Evolutionary conservation across 306 rosid genomes (phyloP), one percentile per base, ranked within the genome.

Genomic region (Bauhinia variegata): DNA sequence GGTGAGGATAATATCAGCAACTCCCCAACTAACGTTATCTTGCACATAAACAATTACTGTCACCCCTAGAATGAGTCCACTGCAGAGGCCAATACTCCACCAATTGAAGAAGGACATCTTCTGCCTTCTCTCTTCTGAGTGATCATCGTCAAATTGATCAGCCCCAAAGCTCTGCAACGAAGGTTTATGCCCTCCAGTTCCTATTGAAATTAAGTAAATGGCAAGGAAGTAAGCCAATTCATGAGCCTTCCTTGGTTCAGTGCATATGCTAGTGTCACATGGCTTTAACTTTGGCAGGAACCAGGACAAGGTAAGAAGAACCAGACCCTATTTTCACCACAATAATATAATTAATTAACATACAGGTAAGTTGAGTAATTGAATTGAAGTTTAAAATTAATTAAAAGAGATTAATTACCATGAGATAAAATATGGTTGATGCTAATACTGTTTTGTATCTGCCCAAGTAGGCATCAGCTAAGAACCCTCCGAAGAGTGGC

Each of bases 81-180:
- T 71, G 56, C 99, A 93, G 3, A 93, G 87, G 2, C 85, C 88
- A 82, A 78, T 79, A 63, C 61, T 93, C 99, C 99, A 93, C 99
- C 99, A 93, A 17, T 93, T 93, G 85, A 93, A 93, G 74, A 75
- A 93, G 3, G 99, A 88, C 99, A 93, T 88, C 82, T 90, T 93
- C 60, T 90, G 87, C 31, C 54, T 74, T 44, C 95, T 78, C 62
- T 93, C 99, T 47, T 73, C 65, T 0, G 48, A 17, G 66, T 90
- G 83, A 9, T 86, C 85, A 19, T 90, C 99, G 16, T 93, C 97
- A 43, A 90, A 93, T 51, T 93, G 99, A 54, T 93, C 99, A 2
- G 96, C 99, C 43, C 97, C 99, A 19, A 93, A 86, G 78, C 99
- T 90, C 79, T 93, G 92, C 43, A 90, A 65, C 2, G 97, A 82